Conservation (phyloP, 2,329 filamentous ascomycete genomes). For the Curvularia eragrostidis region DNA sequence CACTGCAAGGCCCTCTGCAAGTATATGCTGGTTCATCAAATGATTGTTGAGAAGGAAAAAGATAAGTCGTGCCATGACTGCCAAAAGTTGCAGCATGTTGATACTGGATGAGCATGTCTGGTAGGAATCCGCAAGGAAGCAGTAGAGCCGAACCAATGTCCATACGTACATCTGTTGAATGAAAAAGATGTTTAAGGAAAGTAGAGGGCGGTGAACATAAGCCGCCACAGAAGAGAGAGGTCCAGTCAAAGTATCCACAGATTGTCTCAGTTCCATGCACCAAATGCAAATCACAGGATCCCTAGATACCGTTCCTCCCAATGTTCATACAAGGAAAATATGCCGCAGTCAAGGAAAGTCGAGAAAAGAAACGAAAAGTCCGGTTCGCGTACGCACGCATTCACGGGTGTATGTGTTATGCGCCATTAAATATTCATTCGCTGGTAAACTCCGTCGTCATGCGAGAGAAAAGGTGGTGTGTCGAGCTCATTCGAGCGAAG, state of each 20-base stretch:
- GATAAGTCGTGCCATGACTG: conserved; percentile 12
- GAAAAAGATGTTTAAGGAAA: conserved; percentile 26
- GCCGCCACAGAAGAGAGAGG: conserved; percentile 21
- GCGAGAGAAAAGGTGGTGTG: conserved; percentile 36
- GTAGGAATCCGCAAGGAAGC: conserved; percentile 7
- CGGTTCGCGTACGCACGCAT: conserved; percentile 44
- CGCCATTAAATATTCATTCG: conserved; percentile 50
- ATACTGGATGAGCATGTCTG: conserved; percentile 13
- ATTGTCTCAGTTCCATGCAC: conserved; percentile 19
- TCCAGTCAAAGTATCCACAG: conserved; percentile 42
- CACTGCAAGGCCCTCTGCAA: not conserved
- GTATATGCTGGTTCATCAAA: conserved; percentile 17
- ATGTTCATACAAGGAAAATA: conserved; percentile 31
- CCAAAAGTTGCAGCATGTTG: conserved; percentile 6
- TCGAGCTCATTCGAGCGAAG: conserved; percentile 27
- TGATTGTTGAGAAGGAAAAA: conserved; percentile 22
- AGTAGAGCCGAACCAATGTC: conserved; percentile 17
- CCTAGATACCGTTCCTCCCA: conserved; percentile 39
- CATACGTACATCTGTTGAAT: conserved; percentile 13
- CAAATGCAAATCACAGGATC: conserved; percentile 23
- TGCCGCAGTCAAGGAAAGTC: conserved; percentile 37
- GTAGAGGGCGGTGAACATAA: conserved; percentile 21
- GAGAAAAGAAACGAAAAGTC: conserved; percentile 27
- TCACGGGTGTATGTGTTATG: conserved; percentile 36
- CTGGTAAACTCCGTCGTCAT: conserved; percentile 48